phyloP scores from a whole-genome alignment of 2,329 filamentous ascomycete species.

The Fusarium euwallaceae region DNA sequence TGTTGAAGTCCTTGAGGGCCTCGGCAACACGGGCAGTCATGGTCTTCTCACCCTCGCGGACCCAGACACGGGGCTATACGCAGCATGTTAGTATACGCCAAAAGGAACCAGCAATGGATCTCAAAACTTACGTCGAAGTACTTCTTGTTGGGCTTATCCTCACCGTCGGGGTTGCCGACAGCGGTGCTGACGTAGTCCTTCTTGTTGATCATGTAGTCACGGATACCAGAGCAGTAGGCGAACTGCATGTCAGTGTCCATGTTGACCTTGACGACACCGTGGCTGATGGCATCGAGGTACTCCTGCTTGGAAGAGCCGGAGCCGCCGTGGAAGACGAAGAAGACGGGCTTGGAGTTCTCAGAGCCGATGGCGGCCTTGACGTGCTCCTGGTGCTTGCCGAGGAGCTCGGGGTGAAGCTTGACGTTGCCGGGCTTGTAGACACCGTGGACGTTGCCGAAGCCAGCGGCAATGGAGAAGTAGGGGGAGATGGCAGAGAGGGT shows the following conservation, averaged over 20 bases:
- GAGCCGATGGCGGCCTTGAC: conserved; percentile 83
- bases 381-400: conserved; percentile 95
- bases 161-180: conserved; percentile 95
- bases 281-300: conserved; percentile 87
- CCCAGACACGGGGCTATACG: conserved; percentile 86
- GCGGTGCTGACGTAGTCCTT: conserved; percentile 91
- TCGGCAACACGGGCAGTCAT: conserved; percentile 86
- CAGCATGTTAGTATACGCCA: conserved; percentile 9
- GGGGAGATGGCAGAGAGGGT: conserved; percentile 86
- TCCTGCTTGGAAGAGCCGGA: conserved; percentile 92
- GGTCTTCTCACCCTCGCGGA: conserved; percentile 96
- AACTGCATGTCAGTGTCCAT: conserved; percentile 98
- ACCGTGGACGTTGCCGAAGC: conserved; percentile 99
- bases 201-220: conserved; percentile 94
- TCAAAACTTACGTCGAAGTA: conserved; percentile 71
- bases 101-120: background rate
- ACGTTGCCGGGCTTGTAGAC: conserved; percentile 99
- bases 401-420: conserved; percentile 94
- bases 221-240: conserved; percentile 91
- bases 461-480: conserved; percentile 98
- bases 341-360: conserved; percentile 90
- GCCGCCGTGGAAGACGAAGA: conserved; percentile 99
- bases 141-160: conserved; percentile 99
- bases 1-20: conserved; percentile 92
- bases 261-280: conserved; percentile 99